These are phyloP conservation scores for Hypomyces rosellus DNA, from an alignment of 2,329 filamentous ascomycete genomes.

Conservation along the genomic window DNA sequence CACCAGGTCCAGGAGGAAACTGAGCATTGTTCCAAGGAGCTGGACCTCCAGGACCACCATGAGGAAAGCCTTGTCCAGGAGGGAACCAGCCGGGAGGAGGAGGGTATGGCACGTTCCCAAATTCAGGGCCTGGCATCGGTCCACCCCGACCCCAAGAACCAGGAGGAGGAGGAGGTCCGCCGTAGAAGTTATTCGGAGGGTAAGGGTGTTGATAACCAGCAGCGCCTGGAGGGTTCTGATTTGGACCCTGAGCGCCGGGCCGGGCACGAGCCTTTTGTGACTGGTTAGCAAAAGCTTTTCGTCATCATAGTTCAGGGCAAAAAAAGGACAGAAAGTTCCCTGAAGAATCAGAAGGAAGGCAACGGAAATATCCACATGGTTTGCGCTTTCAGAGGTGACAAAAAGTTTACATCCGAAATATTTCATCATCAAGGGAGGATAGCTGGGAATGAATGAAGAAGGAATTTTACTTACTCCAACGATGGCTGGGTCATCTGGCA, in stretches of 20 bases:
- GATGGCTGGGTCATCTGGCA: constrained; percentile 94
- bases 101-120: constrained; percentile 71
- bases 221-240: constrained; percentile 28
- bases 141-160: constrained; percentile 50
- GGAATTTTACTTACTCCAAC: constrained; percentile 71
- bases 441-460: background rate
- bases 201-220: constrained; percentile 39
- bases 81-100: constrained; percentile 75
- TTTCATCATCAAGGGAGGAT: constrained; percentile 68
- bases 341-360: constrained; percentile 93
- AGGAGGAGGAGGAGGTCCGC: constrained; percentile 38
- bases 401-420: constrained; percentile 94
- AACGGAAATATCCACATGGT: constrained; percentile 98
- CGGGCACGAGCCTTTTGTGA: constrained; percentile 34
- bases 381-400: constrained; percentile 83
- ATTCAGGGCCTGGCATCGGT: constrained; percentile 51
- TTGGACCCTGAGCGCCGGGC: constrained; percentile 27
- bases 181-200: constrained; percentile 42
- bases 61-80: constrained; percentile 68
- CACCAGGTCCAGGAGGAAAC: constrained; percentile 53
- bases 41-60: constrained; percentile 48
- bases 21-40: constrained; percentile 53
- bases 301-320: background rate
- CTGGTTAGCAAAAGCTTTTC: constrained; percentile 18
- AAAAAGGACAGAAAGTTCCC: constrained; percentile 3